A percentile compares a stretch with the other conserved stretches of the same genome.
phyloP scores from a whole-genome alignment of 805 yeast genomes.

The Candida nanaspora region DNA sequence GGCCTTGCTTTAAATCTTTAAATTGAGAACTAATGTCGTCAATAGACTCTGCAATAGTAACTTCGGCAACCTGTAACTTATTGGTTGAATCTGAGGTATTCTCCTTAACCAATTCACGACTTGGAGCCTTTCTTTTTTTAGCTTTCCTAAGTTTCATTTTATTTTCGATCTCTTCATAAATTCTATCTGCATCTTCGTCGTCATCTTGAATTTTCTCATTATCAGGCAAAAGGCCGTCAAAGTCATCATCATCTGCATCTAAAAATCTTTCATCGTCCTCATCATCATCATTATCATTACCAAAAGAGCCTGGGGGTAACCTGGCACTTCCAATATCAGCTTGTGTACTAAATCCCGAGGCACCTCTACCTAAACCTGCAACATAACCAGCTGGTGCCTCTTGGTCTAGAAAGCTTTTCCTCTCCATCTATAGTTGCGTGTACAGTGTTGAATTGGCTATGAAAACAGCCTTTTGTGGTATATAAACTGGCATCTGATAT shows the following conservation, averaged over 20 bases:
- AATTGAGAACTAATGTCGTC: conserved; percentile 45
- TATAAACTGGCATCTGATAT: no score
- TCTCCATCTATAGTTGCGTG: conserved; percentile 34
- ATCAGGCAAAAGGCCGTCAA: conserved; percentile 11
- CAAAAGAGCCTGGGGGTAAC: conserved; percentile 20
- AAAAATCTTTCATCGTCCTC: conserved; percentile 18
- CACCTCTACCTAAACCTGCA: conserved; percentile 94
- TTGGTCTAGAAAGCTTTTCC: conserved; percentile 67
- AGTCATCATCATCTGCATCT: conserved; percentile 23
- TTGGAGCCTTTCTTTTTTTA: conserved; percentile 14
- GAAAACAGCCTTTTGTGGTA: no score
- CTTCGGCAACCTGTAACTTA: conserved; percentile 7
- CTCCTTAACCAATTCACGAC: conserved; percentile 2
- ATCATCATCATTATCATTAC: conserved; percentile 25
- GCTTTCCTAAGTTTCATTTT: conserved; percentile 23
- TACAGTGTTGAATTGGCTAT: no score
- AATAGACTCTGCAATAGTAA: conserved; percentile 19
- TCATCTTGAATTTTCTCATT: conserved; percentile 41
- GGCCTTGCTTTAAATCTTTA: conserved; percentile 56
- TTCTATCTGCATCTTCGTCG: conserved; percentile 69
- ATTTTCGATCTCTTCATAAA: conserved; percentile 64
- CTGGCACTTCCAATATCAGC: conserved; percentile 60
- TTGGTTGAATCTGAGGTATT: conserved; percentile 1
- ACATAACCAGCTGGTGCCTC: conserved; percentile 86
- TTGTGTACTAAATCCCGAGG: conserved; percentile 84